These are phyloP conservation scores for Aquilaria yunnanensis DNA, from an alignment of 345 rosid genomes.

Conservation along the genomic window DNA sequence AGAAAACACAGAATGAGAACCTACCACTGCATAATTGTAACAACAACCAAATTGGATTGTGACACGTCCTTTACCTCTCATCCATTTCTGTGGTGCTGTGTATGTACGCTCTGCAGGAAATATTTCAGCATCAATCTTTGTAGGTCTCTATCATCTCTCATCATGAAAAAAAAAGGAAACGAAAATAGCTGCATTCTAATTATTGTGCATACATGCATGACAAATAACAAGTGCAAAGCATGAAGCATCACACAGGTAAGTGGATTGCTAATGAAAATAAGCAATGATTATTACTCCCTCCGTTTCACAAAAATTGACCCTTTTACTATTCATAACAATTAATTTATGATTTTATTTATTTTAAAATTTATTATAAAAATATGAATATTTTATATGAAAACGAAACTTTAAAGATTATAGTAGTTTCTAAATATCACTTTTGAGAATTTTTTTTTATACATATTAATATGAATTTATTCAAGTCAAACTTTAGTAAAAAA, in stretches of 20 bases:
- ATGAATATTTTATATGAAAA: too few relatives aligned
- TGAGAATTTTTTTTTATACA: too few relatives aligned
- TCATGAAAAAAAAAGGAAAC: not conserved
- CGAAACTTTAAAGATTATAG: too few relatives aligned
- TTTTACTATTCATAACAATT: too few relatives aligned
- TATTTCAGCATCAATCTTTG: not conserved
- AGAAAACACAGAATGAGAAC: not conserved
- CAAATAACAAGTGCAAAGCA: not conserved
- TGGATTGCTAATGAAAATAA: too few relatives aligned
- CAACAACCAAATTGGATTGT: conserved; percentile 67
- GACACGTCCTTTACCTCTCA: conserved; percentile 70
- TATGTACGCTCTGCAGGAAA: conserved; percentile 43
- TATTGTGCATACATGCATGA: not conserved
- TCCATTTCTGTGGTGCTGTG: conserved; percentile 62
- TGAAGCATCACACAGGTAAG: too few relatives aligned
- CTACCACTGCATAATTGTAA: conserved; percentile 48
- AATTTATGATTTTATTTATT: too few relatives aligned
- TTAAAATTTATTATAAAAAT: not conserved
- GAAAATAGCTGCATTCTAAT: not conserved
- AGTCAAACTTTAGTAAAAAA: too few relatives aligned
- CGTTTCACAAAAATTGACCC: too few relatives aligned
- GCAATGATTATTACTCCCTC: too few relatives aligned
- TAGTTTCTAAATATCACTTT: too few relatives aligned
- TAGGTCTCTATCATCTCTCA: not conserved
- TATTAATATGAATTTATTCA: too few relatives aligned